Percentiles rank a stretch among this genome's conserved stretches.
Evolutionary conservation across 148 eudicot genomes (phyloP).

Genomic region (Vaccinium corymbosum): DNA sequence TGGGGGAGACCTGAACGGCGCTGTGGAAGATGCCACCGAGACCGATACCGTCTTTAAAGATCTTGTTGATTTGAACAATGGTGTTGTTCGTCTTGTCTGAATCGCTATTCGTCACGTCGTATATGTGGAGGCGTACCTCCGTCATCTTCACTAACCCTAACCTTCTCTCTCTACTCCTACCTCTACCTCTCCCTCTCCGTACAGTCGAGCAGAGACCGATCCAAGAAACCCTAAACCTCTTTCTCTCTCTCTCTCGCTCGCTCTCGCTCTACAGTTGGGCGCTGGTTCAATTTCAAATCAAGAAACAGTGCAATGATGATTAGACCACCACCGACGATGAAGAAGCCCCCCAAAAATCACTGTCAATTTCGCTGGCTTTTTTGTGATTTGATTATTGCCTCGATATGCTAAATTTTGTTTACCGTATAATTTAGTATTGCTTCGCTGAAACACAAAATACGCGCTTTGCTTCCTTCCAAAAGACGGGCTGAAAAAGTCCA

Average conservation of each 20-base stretch:
- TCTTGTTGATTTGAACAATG: constrained; percentile 77
- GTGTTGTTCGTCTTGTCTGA: constrained; percentile 85
- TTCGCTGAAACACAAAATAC: too few relatives aligned
- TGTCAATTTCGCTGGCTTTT: not conserved
- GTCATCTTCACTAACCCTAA: constrained; percentile 33
- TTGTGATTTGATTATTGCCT: not conserved
- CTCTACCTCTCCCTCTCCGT: not conserved
- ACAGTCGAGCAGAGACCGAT: too few relatives aligned
- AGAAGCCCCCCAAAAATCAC: not conserved
- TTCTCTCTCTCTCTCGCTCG: not conserved
- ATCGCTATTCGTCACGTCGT: constrained; percentile 81
- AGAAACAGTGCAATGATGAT: not conserved
- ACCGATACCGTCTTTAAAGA: constrained; percentile 89
- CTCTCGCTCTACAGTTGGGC: not conserved
- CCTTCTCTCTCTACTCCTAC: not conserved
- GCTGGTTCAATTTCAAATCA: not conserved
- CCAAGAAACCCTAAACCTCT: too few relatives aligned
- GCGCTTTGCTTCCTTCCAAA: not conserved
- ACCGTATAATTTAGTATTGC: not conserved
- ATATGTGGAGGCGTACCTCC: constrained; percentile 70
- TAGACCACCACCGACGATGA: not conserved
- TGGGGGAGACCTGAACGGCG: constrained; percentile 62
- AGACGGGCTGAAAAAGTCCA: not conserved
- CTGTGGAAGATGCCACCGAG: constrained; percentile 90
- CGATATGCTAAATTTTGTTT: not conserved